These are phyloP conservation scores for Chalciporus sp. DNA, from an alignment of 1,284 basidiomycete genomes.

Conservation along the genomic window DNA sequence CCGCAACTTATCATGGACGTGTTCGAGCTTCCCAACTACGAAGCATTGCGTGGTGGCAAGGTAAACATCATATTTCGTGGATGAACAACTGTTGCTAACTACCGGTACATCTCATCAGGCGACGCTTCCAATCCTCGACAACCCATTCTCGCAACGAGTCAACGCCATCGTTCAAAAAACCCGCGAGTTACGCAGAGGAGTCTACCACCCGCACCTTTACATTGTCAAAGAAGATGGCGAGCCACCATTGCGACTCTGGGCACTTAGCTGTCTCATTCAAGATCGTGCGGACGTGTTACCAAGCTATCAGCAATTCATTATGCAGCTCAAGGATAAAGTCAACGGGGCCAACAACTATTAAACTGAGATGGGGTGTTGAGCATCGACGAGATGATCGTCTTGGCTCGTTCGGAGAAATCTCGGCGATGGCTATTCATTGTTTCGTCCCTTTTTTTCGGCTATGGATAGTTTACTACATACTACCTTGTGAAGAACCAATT, in stretches of 20 bases:
- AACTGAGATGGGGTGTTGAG: slow-evolving; percentile 3
- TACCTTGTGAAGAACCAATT: not conserved
- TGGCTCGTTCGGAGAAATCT: too few relatives aligned
- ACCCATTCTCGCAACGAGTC: slow-evolving; percentile 90
- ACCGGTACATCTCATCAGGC: slow-evolving; percentile 46
- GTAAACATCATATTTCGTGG: slow-evolving; percentile 41
- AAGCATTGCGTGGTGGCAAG: slow-evolving; percentile 91
- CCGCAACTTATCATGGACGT: slow-evolving; percentile 94
- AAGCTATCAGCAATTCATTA: slow-evolving; percentile 94
- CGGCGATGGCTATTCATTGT: not conserved
- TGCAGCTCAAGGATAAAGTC: slow-evolving; percentile 75
- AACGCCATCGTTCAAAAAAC: slow-evolving; percentile 94
- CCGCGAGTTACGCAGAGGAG: slow-evolving; percentile 85
- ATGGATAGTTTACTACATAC: not conserved
- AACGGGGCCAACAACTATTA: slow-evolving; percentile 38
- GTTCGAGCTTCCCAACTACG: slow-evolving; percentile 89
- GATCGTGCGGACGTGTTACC: slow-evolving; percentile 94
- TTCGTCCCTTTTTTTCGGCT: not conserved
- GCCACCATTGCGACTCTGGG: slow-evolving; percentile 92
- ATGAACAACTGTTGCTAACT: slow-evolving; percentile 4
- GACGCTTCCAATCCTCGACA: slow-evolving; percentile 87
- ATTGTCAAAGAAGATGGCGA: slow-evolving; percentile 99
- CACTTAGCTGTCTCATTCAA: slow-evolving; percentile 91
- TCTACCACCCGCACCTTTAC: slow-evolving; percentile 95
- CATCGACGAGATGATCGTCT: too few relatives aligned